Base-by-base conservation (phyloP, 495 filamentous ascomycete genomes). In the Margaritispora aquatica region DNA sequence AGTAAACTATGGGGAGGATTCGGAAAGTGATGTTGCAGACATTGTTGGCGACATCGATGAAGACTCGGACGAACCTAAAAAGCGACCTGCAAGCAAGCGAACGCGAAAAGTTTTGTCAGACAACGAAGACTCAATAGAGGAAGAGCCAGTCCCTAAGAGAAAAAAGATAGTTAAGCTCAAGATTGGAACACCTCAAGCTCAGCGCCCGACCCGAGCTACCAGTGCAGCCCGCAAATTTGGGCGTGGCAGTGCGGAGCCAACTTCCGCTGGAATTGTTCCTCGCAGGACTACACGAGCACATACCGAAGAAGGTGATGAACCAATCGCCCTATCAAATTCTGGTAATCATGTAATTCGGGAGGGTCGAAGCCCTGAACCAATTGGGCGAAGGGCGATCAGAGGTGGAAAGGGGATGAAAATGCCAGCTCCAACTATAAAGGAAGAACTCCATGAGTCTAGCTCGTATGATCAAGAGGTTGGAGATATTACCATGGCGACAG, bases 301-400 rank as follows among this genome's bases (percentile, higher is more conserved):
- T 29, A 64, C 66, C 21, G 64, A 82, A 57, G 73, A 80, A 9
- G 76, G 78, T 4, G 82, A 83, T 38, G 80, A 86, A 17, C 77
- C 87, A 15, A 73, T 85, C 44, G 84, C 79, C 19, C 74, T 96
- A 29, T 85, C 89, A 0, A 86, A 85, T 65, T 95, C 90, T 1
- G 91, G 91, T 13, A 82, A 78, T 64, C 89, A 95, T 68, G 81
- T 84, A 15, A 74, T 85, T 26, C 74, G 79, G 26, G 82, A 80
- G 41, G 90, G 88, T 13, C 77, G 70, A 38, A 90, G 82, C 60
- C 91, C 90, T 1, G 88, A 92, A 62, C 64, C 75, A 27, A 68
- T 77, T 51, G 56, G 68, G 26, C 70, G 70, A 15, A 63, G 85
- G 57, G 73, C 77, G 1, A 84, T 77, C 22, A 78, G 85, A 41